Percentiles rank a stretch among this genome's conserved stretches.
Evolutionary conservation across 2,329 filamentous ascomycete species (phyloP).

Genomic region (Sodiomyces alkalinus): DNA sequence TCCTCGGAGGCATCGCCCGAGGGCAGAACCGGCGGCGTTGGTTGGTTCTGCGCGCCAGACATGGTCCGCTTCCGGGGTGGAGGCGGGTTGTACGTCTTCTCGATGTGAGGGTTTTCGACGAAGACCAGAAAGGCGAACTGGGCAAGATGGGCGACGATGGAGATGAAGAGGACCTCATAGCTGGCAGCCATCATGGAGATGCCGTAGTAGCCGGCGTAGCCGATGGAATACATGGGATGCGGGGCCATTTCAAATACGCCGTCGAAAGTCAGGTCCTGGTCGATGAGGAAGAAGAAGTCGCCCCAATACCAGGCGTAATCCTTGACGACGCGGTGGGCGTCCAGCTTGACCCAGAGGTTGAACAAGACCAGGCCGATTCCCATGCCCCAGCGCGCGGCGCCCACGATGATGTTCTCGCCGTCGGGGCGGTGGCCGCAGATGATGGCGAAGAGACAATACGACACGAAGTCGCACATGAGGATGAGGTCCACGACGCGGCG

Average conservation of each 20-base stretch:
- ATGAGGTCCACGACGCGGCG: conserved; percentile 91
- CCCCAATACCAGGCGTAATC: conserved; percentile 99
- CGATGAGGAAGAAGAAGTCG: conserved; percentile 97
- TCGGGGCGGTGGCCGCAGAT: conserved; percentile 66
- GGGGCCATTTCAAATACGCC: conserved; percentile 98
- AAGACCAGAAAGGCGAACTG: conserved; percentile 86
- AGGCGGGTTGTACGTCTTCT: conserved; percentile 91
- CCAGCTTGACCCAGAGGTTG: conserved; percentile 97
- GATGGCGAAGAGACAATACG: conserved; percentile 90
- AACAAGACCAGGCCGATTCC: conserved; percentile 74
- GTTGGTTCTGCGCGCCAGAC: conserved; percentile 14
- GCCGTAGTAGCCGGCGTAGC: conserved; percentile 94
- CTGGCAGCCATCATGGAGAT: conserved; percentile 97
- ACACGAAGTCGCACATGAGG: conserved; percentile 96
- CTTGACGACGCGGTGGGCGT: conserved; percentile 94
- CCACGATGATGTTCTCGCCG: conserved; percentile 55
- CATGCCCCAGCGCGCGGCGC: conserved; percentile 58
- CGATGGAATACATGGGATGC: conserved; percentile 97
- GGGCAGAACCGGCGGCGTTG: conserved; percentile 4
- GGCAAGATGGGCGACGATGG: conserved; percentile 81
- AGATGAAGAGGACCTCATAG: conserved; percentile 95
- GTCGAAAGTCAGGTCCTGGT: conserved; percentile 95
- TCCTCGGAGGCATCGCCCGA: conserved; percentile 7
- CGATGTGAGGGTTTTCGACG: conserved; percentile 95
- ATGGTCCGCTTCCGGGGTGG: conserved; percentile 48